phyloP scores from a whole-genome alignment of 2,329 filamentous ascomycete species.

The Podosphaera fusca region DNA sequence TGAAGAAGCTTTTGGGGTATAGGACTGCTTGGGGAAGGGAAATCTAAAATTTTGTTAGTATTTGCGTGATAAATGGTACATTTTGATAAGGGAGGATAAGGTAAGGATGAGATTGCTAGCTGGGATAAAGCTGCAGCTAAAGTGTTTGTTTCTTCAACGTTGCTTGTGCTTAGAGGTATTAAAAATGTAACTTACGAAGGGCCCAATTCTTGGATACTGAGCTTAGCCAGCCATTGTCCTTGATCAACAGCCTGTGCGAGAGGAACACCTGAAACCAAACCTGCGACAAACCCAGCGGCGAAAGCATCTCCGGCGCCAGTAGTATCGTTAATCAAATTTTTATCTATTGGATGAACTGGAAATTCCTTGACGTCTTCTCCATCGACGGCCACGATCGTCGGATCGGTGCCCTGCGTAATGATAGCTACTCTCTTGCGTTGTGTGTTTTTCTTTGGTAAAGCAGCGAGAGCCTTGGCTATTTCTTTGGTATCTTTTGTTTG shows the following conservation, averaged over 20 bases:
- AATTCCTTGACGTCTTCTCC: slow-evolving; percentile 51
- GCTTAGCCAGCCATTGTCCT: slow-evolving; percentile 86
- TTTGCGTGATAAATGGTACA: slow-evolving; percentile 3
- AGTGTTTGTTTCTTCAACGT: neutral
- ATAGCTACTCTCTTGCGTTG: slow-evolving; percentile 68
- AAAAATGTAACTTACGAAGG: slow-evolving; percentile 53
- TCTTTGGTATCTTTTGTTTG: slow-evolving; percentile 55
- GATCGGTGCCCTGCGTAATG: slow-evolving; percentile 82
- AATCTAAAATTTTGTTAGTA: slow-evolving; percentile 27
- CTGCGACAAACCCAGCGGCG: slow-evolving; percentile 79
- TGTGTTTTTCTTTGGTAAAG: slow-evolving; percentile 77
- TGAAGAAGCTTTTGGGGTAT: slow-evolving; percentile 21
- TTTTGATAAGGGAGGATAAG: neutral
- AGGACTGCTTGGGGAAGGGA: slow-evolving; percentile 63
- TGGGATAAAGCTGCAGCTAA: too few species aligned
- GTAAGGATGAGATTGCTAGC: too few species aligned
- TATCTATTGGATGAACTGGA: slow-evolving; percentile 57
- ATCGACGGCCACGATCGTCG: slow-evolving; percentile 65
- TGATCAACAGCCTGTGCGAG: slow-evolving; percentile 64
- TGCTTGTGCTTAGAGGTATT: neutral
- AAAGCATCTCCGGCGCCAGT: slow-evolving; percentile 95
- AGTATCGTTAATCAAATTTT: slow-evolving; percentile 73
- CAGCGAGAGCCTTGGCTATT: slow-evolving; percentile 68
- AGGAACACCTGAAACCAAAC: slow-evolving; percentile 62
- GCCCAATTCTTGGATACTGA: slow-evolving; percentile 87